phyloP scores from a whole-genome alignment of 441 rosid species.

The Erodium texanum region DNA sequence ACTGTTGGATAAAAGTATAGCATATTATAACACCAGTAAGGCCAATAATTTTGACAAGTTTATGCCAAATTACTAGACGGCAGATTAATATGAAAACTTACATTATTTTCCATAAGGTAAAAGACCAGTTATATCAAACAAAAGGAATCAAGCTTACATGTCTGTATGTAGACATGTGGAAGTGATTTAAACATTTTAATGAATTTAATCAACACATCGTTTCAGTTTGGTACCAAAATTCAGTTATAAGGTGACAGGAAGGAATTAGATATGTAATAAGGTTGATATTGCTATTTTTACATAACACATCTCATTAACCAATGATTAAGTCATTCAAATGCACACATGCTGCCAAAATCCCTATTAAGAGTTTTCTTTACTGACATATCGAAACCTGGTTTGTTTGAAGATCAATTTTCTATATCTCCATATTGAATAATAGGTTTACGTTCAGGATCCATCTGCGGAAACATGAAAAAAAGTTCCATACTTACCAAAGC shows the following conservation, averaged over 20 bases:
- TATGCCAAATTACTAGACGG: neutral
- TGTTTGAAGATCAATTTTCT: neutral
- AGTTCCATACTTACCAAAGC: conserved; percentile 50
- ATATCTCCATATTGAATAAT: neutral
- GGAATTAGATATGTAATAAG: neutral
- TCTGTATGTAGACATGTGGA: neutral
- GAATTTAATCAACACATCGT: neutral
- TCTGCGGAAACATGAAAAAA: neutral
- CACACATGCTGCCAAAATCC: no score
- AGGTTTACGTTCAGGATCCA: neutral
- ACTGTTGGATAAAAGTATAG: neutral
- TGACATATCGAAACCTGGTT: neutral
- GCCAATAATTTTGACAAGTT: neutral
- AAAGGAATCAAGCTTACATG: neutral
- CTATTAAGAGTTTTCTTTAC: neutral
- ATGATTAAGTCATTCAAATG: neutral
- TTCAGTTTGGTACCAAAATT: neutral
- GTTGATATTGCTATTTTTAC: neutral
- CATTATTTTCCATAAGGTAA: neutral
- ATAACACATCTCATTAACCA: neutral
- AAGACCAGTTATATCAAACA: neutral
- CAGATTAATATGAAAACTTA: neutral
- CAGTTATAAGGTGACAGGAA: neutral
- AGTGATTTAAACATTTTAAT: neutral
- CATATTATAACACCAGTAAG: neutral